Base-by-base conservation (phyloP, 192 early-diverging fungal species). In the Entomortierella chlamydospora region DNA sequence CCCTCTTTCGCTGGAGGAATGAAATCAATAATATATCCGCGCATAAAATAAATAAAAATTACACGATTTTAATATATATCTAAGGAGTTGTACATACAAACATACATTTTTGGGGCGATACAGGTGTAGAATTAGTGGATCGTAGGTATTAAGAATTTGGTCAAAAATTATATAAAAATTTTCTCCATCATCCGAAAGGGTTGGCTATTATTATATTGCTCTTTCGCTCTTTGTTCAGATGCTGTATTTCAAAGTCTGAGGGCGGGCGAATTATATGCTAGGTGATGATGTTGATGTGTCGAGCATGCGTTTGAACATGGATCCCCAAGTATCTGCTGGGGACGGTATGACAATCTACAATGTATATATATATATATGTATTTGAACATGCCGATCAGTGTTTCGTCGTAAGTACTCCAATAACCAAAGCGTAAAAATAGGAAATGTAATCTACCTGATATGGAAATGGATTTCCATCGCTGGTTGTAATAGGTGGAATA, bases 401-500 rank as follows among this genome's bases (percentile, higher is more conserved):
- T 47, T 20, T 20, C 4, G 12, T 47, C 15, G 45, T 17, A 47
- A 47, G 39, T 47, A 20, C 15, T 20, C 20, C 2, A 47, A 47
- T 20, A 15, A 15, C 15, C 45, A 47, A 47, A 20, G 45, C 33
- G 53, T 18, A 22, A 67, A 49, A 41, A 29, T 51, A 25, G 25
- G 18, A 7, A n/a, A 33, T 13, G 2, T 18, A 29, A 8, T 28
- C 10, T 78, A 89, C 86, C 82, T 89, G 86, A 70, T 85, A 90
- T 12, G 89, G 89, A 76, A 90, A 90, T 41, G 88, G 88, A 29
- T 87, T 88, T 3, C 81, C 83, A 34, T 88, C 86, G 28, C 80
- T 84, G 12, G 81, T 86, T 22, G 89, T 90, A 53, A 90, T 90
- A 6, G 89, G 84, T 26, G 89, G 89, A 58, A 90, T 90, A 59